Base-by-base conservation (phyloP, 345 rosid species). In the Linum lewisii region DNA sequence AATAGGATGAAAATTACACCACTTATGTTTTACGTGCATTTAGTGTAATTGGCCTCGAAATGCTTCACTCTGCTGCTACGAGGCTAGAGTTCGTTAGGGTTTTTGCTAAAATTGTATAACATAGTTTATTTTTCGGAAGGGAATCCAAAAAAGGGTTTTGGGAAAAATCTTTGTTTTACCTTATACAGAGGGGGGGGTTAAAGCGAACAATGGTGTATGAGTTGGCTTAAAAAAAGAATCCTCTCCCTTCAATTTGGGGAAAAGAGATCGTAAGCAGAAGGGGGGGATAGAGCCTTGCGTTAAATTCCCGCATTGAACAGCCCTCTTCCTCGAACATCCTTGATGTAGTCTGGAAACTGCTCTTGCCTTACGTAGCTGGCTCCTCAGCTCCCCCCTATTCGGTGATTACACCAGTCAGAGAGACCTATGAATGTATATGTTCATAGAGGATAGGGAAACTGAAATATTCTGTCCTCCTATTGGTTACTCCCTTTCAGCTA, bases 221-320 rank as follows among this genome's bases (percentile, higher is more conserved):
- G 99, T 89, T 8, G 99, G 95, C 78, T 93, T 93, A 51, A 97
- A 95, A 37, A 93, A 94, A 50, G n/a, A 93, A 72, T 68, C 99
- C 95, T 68, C 94, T 47, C 78, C 95, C 79, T 86, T 91, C 85
- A 91, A 71, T 81, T 80, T 86, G 56, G 89, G 82, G 73, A 95
- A 93, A 95, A 93, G 60, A 93, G 79, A 70, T 85, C 97, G 51
- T 79, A 93, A 53, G 99, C 95, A 37, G 99, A 86, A 71, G 82
- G 82, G 0, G 95, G 87, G 37, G 72, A 84, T 58, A 83, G 72
- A 54, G 61, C 66, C 68, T 63, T 66, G 68, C 82, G 62, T 76
- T 56, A 72, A 93, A 83, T 82, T 89, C 94, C 84, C 5, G 97
- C 97, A 74, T 71, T 83, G 67, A 90, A 90, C 86, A 89, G 62